Percentiles rank a stretch among this genome's conserved stretches.
Conservation (phyloP, 371 early-diverging fungal species). For the Mortierella polycephala region DNA sequence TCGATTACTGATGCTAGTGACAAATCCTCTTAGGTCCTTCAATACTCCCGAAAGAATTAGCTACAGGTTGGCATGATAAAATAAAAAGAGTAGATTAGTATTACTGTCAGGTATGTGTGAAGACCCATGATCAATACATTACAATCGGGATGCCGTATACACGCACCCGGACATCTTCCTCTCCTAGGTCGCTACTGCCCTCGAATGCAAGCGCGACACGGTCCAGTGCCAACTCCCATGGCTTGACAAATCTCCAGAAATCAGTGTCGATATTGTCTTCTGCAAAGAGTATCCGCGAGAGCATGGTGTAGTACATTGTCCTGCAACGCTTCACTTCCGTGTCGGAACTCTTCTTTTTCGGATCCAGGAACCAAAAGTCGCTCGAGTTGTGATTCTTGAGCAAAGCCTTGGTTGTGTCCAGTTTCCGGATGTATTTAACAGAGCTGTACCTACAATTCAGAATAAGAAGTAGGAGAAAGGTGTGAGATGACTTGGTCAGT, state of each 20-base stretch:
- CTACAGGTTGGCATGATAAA: constrained; percentile 10
- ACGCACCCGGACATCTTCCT: constrained; percentile 58
- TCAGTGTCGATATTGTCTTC: constrained; percentile 73
- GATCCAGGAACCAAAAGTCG: constrained; percentile 77
- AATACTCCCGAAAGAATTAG: constrained; percentile 72
- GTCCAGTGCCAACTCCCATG: constrained; percentile 68
- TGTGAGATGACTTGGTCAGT: not conserved
- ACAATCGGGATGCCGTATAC: not conserved
- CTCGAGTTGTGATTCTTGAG: constrained; percentile 75
- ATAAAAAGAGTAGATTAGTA: not conserved
- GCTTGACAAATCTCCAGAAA: constrained; percentile 78
- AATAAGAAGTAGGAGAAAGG: not conserved
- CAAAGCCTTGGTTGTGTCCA: constrained; percentile 74
- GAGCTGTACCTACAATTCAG: constrained; percentile 64
- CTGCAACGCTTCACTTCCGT: constrained; percentile 55
- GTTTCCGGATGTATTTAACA: constrained; percentile 77
- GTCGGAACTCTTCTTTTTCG: constrained; percentile 60
- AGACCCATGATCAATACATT: too few species aligned
- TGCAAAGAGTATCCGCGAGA: constrained; percentile 79
- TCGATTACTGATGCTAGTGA: constrained; percentile 72
- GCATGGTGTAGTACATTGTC: constrained; percentile 79
- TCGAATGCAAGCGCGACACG: constrained; percentile 61
- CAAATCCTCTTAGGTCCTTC: constrained; percentile 84
- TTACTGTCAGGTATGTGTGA: not conserved
- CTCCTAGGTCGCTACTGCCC: constrained; percentile 58